phyloP scores from a whole-genome alignment of 768 basidiomycete species.

The Trametes cinnabarina region DNA sequence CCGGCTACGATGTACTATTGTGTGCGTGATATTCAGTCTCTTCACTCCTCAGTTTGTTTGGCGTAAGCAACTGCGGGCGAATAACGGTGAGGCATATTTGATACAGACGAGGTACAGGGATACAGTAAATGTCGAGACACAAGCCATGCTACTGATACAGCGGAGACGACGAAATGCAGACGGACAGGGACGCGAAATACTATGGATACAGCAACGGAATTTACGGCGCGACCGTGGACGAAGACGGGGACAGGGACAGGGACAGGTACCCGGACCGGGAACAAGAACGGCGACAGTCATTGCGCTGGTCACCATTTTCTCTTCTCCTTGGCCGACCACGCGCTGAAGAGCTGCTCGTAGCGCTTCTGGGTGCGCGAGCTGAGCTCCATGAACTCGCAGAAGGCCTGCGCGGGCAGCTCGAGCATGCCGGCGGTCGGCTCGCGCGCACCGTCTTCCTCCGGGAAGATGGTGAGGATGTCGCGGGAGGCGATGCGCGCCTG shows the following conservation, averaged over 20 bases:
- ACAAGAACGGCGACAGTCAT: neutral
- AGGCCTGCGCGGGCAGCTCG: constrained; percentile 60
- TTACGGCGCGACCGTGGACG: no score
- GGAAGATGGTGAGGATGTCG: constrained; percentile 61
- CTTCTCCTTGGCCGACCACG: neutral
- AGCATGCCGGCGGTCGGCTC: constrained; percentile 50
- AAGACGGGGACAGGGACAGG: neutral
- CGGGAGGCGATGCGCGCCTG: constrained; percentile 59
- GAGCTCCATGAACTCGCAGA: constrained; percentile 55
- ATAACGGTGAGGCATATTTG: neutral
- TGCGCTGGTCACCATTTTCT: neutral
- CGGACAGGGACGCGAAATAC: no score
- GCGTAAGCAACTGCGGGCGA: no score
- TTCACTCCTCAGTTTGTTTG: neutral
- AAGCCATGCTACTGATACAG: constrained; percentile 7
- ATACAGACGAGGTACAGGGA: neutral
- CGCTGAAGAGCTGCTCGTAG: constrained; percentile 51
- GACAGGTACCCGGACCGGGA: no score
- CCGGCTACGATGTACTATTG: neutral
- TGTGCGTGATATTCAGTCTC: neutral
- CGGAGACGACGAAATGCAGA: neutral
- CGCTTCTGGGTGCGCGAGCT: constrained; percentile 51
- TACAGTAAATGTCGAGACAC: constrained; percentile 2
- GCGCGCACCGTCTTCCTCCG: constrained; percentile 35
- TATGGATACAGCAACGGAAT: neutral